Base-by-base conservation (phyloP, 805 yeast genomes). In the Jamesozyma lodderae region DNA sequence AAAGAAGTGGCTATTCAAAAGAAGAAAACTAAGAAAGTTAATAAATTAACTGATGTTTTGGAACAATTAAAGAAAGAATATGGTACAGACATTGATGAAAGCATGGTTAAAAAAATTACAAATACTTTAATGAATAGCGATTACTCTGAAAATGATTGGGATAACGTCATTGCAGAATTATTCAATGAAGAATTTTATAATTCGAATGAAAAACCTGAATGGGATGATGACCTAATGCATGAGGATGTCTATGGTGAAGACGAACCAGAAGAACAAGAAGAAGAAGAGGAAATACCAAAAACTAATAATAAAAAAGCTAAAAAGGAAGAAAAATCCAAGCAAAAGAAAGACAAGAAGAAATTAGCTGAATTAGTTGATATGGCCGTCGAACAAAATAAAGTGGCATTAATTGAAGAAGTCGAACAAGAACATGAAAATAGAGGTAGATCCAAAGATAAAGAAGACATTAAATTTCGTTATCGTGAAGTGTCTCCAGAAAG, bases 401-500 rank as follows among this genome's bases (percentile, higher is more conserved):
- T 75, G 16, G 73, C 74, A 27, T 66, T 86, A 26, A 52, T 78
- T 19, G 90, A 82, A 22, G 85, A 82, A 50, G 75, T 81, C 6
- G 81, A 77, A 45, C 72, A 71, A 43, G 80, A 69, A 40, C 49
- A 21, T n/a, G 26, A 31, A 66, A 59, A 66, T 45, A 75, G 77
- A 48, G 75, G 84, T 36, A 78, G 87, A 43, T 66, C 76, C 1
- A 64, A 66, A 21, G 60, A 67, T 7, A 69, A 59, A 4, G 68
- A 67, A 2, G 69, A 59, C 6, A 51, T 75, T 28, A 72, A 68
- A 38, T 90, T 92, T 70, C 79, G 77, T 51, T 92, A 92, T 57
- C 75, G 96, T 52, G 95, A 87, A 51, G 97, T 92, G 4, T 87
- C 95, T 1, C 96, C 98, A 7, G 97, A 92, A 53, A 66, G 87